Evolutionary conservation across 495 filamentous ascomycete genomes (phyloP), one percentile per base, ranked within the genome.

Genomic region (Emericellopsis terricola): DNA sequence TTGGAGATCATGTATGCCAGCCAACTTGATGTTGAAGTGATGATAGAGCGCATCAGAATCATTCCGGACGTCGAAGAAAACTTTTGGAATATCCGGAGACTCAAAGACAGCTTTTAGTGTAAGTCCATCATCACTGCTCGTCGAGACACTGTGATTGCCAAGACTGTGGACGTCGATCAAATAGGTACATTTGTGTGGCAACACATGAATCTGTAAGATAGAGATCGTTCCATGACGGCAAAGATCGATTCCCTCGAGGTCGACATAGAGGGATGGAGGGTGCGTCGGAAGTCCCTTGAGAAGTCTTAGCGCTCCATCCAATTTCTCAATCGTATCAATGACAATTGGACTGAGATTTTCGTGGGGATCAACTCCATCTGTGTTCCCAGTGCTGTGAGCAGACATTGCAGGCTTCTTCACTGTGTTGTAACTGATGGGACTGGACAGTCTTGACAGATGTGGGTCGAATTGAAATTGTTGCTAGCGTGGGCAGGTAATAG

Each of bases 11-110:
- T 57, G 23, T 1, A 72, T 39, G 0, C 67, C 64, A 1, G 28
- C 39, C 0, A 67, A 43, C 0, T 38, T 31, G 33, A 65, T 42
- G 3, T 41, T 28, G 39, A 45, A 71, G 14, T 59, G 65, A 31
- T 34, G 31, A 36, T 52, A 70, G 0, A 76, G 42, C 2, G 68
- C 69, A 37, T 75, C 65, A 0, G 70, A 65, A 38, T 71, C 65
- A 38, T 64, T 55, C n/a, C 66, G 61, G 10, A 71, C 52, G 38
- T 71, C 68, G 48, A 69, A 71, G 45, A 70, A 62, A 39, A 58
- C 55, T 45, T 72, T 70, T 3, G 54, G 47, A 16, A 58, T 63
- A 5, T 18, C 9, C 0, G 36, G 24, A 0, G 53, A 59, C 42
- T 75, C 62, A 3, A 75, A 51, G 19, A 77, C 56, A 11, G 31